Conservation (phyloP, 805 yeast species). For the Schizosaccharomyces octosporus region DNA sequence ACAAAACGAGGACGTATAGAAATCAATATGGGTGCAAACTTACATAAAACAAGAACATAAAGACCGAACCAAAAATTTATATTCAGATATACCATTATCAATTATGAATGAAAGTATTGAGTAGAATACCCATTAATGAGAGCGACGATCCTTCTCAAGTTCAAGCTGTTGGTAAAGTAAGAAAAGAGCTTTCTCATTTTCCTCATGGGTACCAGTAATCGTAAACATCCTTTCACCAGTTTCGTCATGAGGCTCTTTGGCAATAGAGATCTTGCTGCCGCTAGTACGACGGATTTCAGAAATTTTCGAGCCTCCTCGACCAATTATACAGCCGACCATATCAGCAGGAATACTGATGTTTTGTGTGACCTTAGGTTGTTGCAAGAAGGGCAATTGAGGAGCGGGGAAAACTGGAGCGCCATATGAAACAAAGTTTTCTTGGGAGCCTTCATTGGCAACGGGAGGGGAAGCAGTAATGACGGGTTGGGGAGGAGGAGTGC, state of each 20-base stretch:
- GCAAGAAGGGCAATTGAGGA: not conserved
- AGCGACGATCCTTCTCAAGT: slow-evolving; percentile 1
- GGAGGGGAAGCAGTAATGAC: slow-evolving; percentile 4
- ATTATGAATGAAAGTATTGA: not conserved
- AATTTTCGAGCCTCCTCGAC: slow-evolving; percentile 63
- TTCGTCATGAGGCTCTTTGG: slow-evolving; percentile 36
- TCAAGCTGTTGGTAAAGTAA: slow-evolving; percentile 32
- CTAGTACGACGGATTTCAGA: slow-evolving; percentile 60
- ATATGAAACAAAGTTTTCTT: not conserved
- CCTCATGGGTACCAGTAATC: slow-evolving; percentile 32
- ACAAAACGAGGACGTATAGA: too few species aligned
- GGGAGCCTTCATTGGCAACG: not conserved
- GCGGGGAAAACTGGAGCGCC: not conserved
- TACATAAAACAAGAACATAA: not conserved
- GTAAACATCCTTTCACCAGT: slow-evolving; percentile 45
- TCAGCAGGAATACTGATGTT: slow-evolving; percentile 36
- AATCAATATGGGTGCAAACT: too few species aligned
- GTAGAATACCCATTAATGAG: not conserved
- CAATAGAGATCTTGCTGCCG: slow-evolving; percentile 57
- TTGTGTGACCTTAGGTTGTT: slow-evolving; percentile 8
- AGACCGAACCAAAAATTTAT: not conserved
- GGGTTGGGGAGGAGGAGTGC: not conserved
- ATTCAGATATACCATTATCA: not conserved
- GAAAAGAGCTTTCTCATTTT: slow-evolving; percentile 33
- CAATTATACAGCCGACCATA: slow-evolving; percentile 73